Base-by-base conservation (phyloP, 305 asterid species). In the Solanum aculeatissimum region DNA sequence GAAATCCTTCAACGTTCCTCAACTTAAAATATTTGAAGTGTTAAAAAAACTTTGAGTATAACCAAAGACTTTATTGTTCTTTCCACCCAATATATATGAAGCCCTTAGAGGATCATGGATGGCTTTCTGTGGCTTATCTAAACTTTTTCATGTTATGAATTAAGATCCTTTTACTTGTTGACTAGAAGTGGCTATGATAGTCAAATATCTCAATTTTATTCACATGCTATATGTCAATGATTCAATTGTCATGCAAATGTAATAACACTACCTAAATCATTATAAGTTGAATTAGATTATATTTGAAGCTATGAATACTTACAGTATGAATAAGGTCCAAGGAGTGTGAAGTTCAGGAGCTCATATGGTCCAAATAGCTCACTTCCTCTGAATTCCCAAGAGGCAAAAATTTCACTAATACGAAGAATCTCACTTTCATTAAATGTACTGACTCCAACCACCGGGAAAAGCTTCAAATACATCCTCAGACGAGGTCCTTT, bases 331-430 rank as follows among this genome's bases (percentile, higher is more conserved):
- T 91, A 91, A 65, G 91, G 93, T 55, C 93, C 93, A 29, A 87
- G 77, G 21, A 91, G 93, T 60, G 92, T 89, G 89, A 91, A 91
- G 86, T 91, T 91, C 70, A 91, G 92, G 70, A 91, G 91, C 88
- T 91, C 93, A 77, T 91, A 91, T 55, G 92, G 93, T 84, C 93
- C 93, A 88, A 88, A 89, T 14, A 89, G 81, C 71, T 88, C 89
- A 84, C 72, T 88, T 35, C 89, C 83, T 68, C 65, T 83, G 47
- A 91, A 88, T 12, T 75, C 29, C 93, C 93, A 91, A 69, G 91
- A 54, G 72, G 90, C 83, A 38, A 89, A 89, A 42, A 85, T 79
- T 72, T 58, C 83, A 27, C 87, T 70, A 75, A 91, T 84, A 53
- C 88, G 89, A 70, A 84, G 84, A 72, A 91, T 58, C 86, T 89